Evolutionary conservation across 2,329 filamentous ascomycete genomes (phyloP), one percentile per base, ranked within the genome.

Genomic region (Mycogone perniciosa): DNA sequence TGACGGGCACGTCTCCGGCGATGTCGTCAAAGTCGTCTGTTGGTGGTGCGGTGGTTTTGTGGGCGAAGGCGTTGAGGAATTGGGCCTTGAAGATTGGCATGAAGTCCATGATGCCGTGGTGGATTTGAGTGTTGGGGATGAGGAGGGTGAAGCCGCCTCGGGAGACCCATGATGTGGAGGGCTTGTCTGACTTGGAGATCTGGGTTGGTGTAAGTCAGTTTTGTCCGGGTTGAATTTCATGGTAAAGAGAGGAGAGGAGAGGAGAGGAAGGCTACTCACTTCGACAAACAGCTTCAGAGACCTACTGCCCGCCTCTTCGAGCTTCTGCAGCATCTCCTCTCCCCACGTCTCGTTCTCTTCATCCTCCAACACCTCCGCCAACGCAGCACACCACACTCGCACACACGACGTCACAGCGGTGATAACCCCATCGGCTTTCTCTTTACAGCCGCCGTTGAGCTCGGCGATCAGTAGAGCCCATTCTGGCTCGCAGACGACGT

Each of bases 361-460:
- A 30, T 70, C 67, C 7, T 76, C 72, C 4, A 76, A 61, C n/a
- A 77, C 62, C 40, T 68, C 65, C 0, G 54, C 54, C 9, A 76
- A 54, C 26, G 64, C 64, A 31, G 67, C 65, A 45, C 64, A 65
- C 68, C 72, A 77, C 2, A 65, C 58, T 26, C 68, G 64, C 26
- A 77, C 59, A 34, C 62, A 62, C 4, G 60, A 62, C n/a, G 70
- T 60, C 10, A 75, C 57, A 20, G 59, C 59, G 26, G 63, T 55
- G 7, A 73, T 67, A 9, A 78, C 64, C 2, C 46, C 40, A 31
- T 65, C 61, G 4, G 55, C 58, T 48, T 69, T 71, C 53, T 77
- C 73, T 0, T 66, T 55, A 57, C 73, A 76, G 42, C 62, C 57
- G 3, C 46, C 48, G 31, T 67, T 67, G 2, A 75, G 61, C 10